Conservation (phyloP, 805 yeast genomes). For the Wickerhamomyces alni region DNA sequence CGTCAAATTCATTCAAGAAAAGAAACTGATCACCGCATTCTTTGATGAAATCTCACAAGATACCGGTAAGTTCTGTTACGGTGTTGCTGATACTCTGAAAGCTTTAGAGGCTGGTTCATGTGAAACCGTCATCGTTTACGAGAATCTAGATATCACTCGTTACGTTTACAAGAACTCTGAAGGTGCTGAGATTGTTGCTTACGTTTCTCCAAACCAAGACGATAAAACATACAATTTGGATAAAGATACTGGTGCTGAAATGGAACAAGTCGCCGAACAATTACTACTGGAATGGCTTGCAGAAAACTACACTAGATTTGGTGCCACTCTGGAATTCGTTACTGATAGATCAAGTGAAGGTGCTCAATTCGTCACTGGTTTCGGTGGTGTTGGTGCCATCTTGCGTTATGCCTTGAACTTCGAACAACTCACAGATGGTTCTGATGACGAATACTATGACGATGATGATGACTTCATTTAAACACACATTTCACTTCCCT, state of each 20-base stretch:
- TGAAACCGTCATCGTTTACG: constrained; percentile 88
- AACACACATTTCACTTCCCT: background rate
- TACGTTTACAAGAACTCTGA: constrained; percentile 80
- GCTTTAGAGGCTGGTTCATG: constrained; percentile 96
- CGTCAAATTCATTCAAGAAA: constrained; percentile 97
- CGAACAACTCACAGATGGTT: constrained; percentile 90
- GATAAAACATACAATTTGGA: constrained; percentile 75
- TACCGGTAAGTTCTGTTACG: constrained; percentile 95
- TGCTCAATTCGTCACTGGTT: constrained; percentile 95
- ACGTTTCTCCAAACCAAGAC: constrained; percentile 65
- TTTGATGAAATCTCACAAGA: constrained; percentile 98
- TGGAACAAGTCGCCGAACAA: constrained; percentile 1
- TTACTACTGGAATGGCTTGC: constrained; percentile 74
- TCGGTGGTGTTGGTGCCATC: constrained; percentile 98
- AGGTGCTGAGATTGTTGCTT: constrained; percentile 68
- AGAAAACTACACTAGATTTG: constrained; percentile 88
- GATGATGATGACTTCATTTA: constrained; percentile 35
- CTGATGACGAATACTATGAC: constrained; percentile 83
- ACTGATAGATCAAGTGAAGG: constrained; percentile 97
- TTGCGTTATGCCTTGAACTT: constrained; percentile 95
- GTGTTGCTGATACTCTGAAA: constrained; percentile 93
- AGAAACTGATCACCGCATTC: constrained; percentile 85
- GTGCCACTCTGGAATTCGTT: constrained; percentile 94
- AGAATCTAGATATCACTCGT: constrained; percentile 81
- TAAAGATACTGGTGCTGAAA: constrained; percentile 22